Percentiles rank a stretch among this genome's conserved stretches.
phyloP scores from a whole-genome alignment of 116 monocot species.

The Iris pallida region DNA sequence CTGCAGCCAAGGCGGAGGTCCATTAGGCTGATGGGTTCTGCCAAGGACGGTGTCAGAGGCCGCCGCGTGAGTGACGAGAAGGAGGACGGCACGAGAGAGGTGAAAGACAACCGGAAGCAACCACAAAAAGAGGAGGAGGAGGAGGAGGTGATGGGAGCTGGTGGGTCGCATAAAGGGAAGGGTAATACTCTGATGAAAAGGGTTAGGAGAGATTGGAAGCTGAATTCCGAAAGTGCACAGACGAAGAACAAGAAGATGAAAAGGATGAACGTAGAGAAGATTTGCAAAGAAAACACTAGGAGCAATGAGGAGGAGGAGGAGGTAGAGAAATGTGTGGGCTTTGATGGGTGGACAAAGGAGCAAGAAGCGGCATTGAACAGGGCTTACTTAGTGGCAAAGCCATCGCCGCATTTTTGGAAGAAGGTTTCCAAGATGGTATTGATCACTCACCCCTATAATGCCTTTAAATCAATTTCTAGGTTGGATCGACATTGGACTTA shows the following conservation, averaged over 20 bases:
- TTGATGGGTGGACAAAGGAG: conserved; percentile 48
- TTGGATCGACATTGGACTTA: too few species aligned
- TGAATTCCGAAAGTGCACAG: neutral
- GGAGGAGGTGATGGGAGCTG: neutral
- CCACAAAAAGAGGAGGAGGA: neutral
- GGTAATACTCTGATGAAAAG: neutral
- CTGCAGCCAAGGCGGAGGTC: neutral
- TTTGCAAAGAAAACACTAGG: neutral
- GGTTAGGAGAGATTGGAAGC: neutral
- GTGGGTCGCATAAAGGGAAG: neutral
- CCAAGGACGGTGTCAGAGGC: neutral
- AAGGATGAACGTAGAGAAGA: conserved; percentile 12
- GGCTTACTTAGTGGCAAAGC: conserved; percentile 62
- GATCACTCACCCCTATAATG: neutral
- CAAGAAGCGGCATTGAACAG: conserved; percentile 54
- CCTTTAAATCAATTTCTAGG: too few species aligned
- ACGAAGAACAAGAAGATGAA: neutral
- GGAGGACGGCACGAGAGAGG: neutral
- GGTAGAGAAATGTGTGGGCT: conserved; percentile 11
- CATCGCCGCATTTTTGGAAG: conserved; percentile 95
- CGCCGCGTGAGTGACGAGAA: neutral
- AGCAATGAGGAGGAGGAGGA: neutral
- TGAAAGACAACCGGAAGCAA: neutral
- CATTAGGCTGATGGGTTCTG: neutral
- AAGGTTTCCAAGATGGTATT: conserved; percentile 90